Percentiles rank a stretch among this genome's conserved stretches.
These are phyloP conservation scores for Penicilliopsis zonata DNA, from an alignment of 495 filamentous ascomycete species.

Conservation along the genomic window DNA sequence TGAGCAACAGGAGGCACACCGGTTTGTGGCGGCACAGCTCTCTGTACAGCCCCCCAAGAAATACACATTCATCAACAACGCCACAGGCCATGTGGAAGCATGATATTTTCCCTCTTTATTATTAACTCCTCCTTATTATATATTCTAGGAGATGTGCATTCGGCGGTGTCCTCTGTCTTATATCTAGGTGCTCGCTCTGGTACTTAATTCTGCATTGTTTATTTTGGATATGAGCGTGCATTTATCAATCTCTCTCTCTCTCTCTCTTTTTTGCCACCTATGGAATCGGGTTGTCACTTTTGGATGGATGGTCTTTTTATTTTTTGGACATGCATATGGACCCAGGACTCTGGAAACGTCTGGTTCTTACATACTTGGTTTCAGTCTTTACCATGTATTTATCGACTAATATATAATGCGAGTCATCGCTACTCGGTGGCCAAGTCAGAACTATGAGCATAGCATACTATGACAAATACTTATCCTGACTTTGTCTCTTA, in stretches of 20 bases:
- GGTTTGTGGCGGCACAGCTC: constrained; percentile 27
- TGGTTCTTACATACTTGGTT: constrained; percentile 9
- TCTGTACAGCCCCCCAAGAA: constrained; percentile 27
- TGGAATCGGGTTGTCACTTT: too few relatives aligned
- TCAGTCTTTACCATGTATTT: constrained; percentile 10
- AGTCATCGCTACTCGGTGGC: constrained; percentile 9
- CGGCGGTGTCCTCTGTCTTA: neutral
- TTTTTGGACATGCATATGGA: constrained; percentile 8
- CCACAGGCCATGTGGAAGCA: constrained; percentile 24
- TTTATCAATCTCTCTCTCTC: neutral
- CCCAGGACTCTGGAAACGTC: constrained; percentile 10
- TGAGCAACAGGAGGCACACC: constrained; percentile 27
- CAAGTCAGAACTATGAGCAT: too few relatives aligned
- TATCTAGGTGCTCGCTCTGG: constrained; percentile 5
- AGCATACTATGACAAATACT: too few relatives aligned
- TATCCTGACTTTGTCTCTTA: too few relatives aligned
- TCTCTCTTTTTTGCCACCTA: too few relatives aligned
- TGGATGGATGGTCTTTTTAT: too few relatives aligned
- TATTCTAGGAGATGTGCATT: neutral
- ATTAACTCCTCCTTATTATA: neutral
- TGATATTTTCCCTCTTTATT: neutral
- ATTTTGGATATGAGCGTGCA: constrained; percentile 1
- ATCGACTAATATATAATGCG: constrained; percentile 10
- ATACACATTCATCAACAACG: constrained; percentile 33
- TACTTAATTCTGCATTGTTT: constrained; percentile 5